Evolutionary conservation across 2,329 filamentous ascomycete genomes (phyloP), one percentile per base, ranked within the genome.

Genomic region (Colletotrichum noveboracense): DNA sequence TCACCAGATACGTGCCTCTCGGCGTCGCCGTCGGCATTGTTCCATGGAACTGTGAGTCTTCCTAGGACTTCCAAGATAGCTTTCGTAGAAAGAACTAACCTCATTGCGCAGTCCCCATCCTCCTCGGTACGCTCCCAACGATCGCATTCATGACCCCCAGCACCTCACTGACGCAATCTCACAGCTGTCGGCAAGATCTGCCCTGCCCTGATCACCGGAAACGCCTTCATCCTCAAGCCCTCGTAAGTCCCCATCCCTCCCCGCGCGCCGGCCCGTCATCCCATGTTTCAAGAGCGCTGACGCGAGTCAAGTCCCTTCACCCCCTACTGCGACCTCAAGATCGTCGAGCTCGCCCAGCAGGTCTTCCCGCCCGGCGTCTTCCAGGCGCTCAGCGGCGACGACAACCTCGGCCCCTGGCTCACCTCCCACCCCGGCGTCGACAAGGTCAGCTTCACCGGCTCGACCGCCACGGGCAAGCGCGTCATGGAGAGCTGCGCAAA

Each of bases 361-460:
- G 84, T 92, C 82, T 91, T 93, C 82, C 91, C 91, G 3, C 88
- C 90, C 1, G 92, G 92, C 52, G 90, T 94, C n/a, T 80, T 93
- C 10, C 91, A 93, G 79, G 89, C 85, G 0, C 83, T 94, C 3
- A 89, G 89, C 67, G 92, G 92, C 12, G 90, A 90, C 69, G 91
- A 93, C 78, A 85, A 86, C 66, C 87, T 94, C 12, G 92, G 92
- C 6, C 90, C 89, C 2, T 87, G 86, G 86, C 81, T 93, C 67
- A 92, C 90, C 0, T 82, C 80, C n/a, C 91, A 93, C 79, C 90
- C 90, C 0, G 89, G 86, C 24, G 88, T 93, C 71, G 86, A 89
- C 72, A 93, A 92, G 86, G 89, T 94, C 80, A 88, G 86, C 78
- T 94, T 94, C 83, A 93, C 92, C 0, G 91, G 92, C 4, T 92